A percentile compares a stretch with the other conserved stretches of the same genome.
phyloP scores from a whole-genome alignment of 208 protist genomes.

The Trypanosoma mega region DNA sequence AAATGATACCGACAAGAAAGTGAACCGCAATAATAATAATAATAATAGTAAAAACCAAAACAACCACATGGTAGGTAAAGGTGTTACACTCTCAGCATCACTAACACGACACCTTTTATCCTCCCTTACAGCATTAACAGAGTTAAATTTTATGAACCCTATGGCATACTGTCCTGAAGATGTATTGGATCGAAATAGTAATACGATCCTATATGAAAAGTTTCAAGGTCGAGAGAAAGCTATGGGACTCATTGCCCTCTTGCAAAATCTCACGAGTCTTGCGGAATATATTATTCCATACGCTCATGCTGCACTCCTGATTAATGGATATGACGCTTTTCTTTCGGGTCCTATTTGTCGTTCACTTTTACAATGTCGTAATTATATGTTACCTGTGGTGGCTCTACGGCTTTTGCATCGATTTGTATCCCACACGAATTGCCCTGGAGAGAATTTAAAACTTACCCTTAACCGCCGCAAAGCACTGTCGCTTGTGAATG shows the following conservation, averaged over 20 bases:
- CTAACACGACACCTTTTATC: slow-evolving; percentile 16
- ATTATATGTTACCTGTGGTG: slow-evolving; percentile 41
- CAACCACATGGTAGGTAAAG: too few relatives aligned
- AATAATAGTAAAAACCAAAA: neutral
- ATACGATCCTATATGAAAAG: slow-evolving; percentile 18
- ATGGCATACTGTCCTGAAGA: slow-evolving; percentile 29
- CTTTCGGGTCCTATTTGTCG: slow-evolving; percentile 24
- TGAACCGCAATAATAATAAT: neutral
- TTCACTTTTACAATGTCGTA: slow-evolving; percentile 8
- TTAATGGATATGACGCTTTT: slow-evolving; percentile 16
- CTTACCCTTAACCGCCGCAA: slow-evolving; percentile 83
- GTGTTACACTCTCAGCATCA: slow-evolving; percentile 14
- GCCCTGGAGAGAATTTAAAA: slow-evolving; percentile 55
- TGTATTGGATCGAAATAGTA: slow-evolving; percentile 16
- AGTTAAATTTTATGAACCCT: slow-evolving; percentile 26
- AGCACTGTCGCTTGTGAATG: slow-evolving; percentile 63
- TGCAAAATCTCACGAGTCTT: slow-evolving; percentile 28
- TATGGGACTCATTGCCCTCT: slow-evolving; percentile 17
- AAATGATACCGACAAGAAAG: neutral
- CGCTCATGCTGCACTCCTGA: slow-evolving; percentile 7
- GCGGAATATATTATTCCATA: slow-evolving; percentile 29
- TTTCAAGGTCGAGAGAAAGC: slow-evolving; percentile 22
- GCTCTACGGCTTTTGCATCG: slow-evolving; percentile 42
- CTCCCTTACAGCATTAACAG: slow-evolving; percentile 25
- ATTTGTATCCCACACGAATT: slow-evolving; percentile 49